Conservation (phyloP, 176 grass and related monocot species). For the Oryza rufipogon region DNA sequence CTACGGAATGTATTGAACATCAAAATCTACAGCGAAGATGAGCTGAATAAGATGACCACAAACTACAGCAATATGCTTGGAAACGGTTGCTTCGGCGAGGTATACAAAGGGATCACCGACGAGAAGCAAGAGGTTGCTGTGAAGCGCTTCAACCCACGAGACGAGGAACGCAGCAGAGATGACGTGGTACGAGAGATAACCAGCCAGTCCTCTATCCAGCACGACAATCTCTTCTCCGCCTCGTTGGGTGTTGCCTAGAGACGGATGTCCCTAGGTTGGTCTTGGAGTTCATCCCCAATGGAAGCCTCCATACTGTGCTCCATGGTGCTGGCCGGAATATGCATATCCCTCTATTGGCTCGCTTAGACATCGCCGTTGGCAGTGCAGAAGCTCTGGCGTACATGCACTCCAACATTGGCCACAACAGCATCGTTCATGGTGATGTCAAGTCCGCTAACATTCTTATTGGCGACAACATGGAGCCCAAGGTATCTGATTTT, state of each 20-base stretch:
- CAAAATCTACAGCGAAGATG: not conserved
- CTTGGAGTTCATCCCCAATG: not conserved
- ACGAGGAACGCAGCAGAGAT: too few relatives aligned
- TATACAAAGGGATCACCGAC: not conserved
- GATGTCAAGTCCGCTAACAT: constrained; percentile 21
- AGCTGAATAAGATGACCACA: not conserved
- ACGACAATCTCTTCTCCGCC: not conserved
- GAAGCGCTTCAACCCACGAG: not conserved
- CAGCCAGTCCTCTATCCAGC: not conserved
- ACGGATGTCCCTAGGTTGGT: not conserved
- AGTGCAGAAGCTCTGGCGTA: not conserved
- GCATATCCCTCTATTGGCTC: fast-evolving
- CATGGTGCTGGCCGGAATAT: fast-evolving
- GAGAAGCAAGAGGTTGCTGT: not conserved
- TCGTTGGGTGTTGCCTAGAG: not conserved
- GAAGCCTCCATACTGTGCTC: not conserved
- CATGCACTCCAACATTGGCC: not conserved
- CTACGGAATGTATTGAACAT: not conserved
- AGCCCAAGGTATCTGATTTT: constrained; percentile 17
- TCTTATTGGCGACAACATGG: not conserved
- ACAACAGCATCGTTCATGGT: not conserved
- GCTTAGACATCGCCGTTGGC: not conserved
- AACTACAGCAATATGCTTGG: fast-evolving
- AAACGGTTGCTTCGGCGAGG: not conserved
- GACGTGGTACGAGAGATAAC: not conserved